Evolutionary conservation across 139 green algal species (phyloP), one percentile per base, ranked within the genome.

Genomic region (Picochlorum costavermella): DNA sequence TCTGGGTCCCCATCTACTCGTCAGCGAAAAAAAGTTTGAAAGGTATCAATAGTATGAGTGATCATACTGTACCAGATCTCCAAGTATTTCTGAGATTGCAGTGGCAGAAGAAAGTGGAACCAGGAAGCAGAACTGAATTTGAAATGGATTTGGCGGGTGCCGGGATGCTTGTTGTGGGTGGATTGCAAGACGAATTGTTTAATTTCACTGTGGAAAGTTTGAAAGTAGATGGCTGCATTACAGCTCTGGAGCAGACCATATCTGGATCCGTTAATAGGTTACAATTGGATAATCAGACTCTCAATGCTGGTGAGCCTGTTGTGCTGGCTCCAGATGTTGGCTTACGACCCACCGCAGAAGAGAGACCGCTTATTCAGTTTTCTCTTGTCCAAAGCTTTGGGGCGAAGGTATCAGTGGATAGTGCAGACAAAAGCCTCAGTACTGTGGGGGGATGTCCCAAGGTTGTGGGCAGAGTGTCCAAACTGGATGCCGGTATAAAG

Each of bases 271-370:
- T 95, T 13, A 65, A 78, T 29, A 73, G 75, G 14, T 23, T 92
- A 16, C 87, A 95, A 78, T 73, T 95, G 55, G 87, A 95, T 81
- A 91, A 95, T 76, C 87, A 95, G 75, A 78, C 90, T 72, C 75
- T 95, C 50, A 81, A 88, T 51, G 85, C 87, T 14, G 75, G 67
- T 9, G 76, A 88, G 59, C 87, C 87, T 0, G 86, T 95, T 43
- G 86, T 95, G 59, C 75, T 95, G 59, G 80, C 83, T 6, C 80
- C 81, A 9, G 70, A 79, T 8, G 68, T 66, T 14, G 61, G 73
- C 43, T 43, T 61, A 28, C 23, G 49, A 11, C 50, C 64, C 2
- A 63, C 40, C 4, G 25, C 45, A 12, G 53, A 25, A 20, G 62
- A 73, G 20, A 53, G 50, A 3, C 68, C 78, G 14, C 73, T 86